phyloP scores from a whole-genome alignment of 306 rosid species.

The Purshia tridentata region DNA sequence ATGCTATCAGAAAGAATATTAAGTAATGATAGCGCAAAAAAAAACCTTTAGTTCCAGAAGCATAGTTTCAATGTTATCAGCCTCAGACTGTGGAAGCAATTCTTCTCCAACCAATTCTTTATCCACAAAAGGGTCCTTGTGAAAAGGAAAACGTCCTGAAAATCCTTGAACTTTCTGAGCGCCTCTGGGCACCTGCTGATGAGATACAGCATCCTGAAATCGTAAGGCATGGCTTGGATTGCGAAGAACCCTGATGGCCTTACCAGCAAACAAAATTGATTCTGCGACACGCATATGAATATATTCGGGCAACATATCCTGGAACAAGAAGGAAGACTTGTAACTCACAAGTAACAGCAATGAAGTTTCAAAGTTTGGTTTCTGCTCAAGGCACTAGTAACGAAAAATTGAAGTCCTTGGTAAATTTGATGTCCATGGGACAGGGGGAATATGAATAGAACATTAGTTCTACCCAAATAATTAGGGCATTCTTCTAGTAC shows the following conservation, averaged over 20 bases:
- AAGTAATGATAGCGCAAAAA: slow-evolving; percentile 9
- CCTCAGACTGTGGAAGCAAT: slow-evolving; percentile 90
- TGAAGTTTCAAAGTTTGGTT: neutral
- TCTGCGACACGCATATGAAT: slow-evolving; percentile 89
- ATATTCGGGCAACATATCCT: slow-evolving; percentile 97
- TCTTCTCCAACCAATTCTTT: slow-evolving; percentile 65
- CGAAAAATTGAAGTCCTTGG: neutral
- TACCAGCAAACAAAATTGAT: slow-evolving; percentile 91
- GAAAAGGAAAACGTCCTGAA: slow-evolving; percentile 58
- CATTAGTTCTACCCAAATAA: neutral
- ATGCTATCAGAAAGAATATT: neutral
- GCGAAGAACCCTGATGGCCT: slow-evolving; percentile 88
- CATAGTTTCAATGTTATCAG: slow-evolving; percentile 93
- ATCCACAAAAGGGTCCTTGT: slow-evolving; percentile 55
- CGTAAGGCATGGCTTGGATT: slow-evolving; percentile 80
- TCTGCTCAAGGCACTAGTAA: neutral
- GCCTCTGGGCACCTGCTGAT: slow-evolving; percentile 64
- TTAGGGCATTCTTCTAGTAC: neutral
- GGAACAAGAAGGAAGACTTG: slow-evolving; percentile 17
- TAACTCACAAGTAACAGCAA: neutral
- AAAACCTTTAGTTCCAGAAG: slow-evolving; percentile 81
- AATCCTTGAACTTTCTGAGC: slow-evolving; percentile 67
- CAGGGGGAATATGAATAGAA: neutral
- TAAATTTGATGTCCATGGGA: neutral
- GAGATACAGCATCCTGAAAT: slow-evolving; percentile 50